A percentile compares a stretch with the other conserved stretches of the same genome.
These are phyloP conservation scores for Sarocladium strictum DNA, from an alignment of 2,329 filamentous ascomycete genomes.

Conservation along the genomic window DNA sequence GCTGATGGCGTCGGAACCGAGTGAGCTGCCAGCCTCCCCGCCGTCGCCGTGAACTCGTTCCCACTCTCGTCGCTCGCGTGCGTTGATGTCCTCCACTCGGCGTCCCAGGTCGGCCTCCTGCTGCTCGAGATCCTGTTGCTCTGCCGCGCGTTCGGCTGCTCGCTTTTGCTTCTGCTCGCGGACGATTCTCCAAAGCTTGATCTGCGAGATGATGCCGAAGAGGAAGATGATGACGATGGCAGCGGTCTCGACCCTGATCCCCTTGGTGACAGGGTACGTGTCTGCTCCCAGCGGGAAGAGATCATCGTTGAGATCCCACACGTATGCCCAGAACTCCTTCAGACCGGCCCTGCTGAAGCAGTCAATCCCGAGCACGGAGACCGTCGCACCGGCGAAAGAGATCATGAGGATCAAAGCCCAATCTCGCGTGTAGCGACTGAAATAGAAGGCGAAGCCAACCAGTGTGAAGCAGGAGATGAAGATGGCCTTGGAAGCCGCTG, in stretches of 20 bases:
- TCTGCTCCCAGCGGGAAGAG: constrained; percentile 71
- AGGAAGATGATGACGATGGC: constrained; percentile 68
- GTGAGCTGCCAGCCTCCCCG: constrained; percentile 32
- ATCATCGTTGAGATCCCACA: constrained; percentile 76
- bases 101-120: constrained; percentile 68
- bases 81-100: constrained; percentile 56
- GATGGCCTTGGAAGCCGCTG: constrained; percentile 57
- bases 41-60: constrained; percentile 70
- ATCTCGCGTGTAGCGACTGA: constrained; percentile 69
- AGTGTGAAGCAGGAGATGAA: constrained; percentile 71
- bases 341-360: constrained; percentile 84
- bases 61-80: constrained; percentile 63
- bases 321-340: constrained; percentile 94
- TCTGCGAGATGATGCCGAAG: constrained; percentile 74
- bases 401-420: constrained; percentile 73
- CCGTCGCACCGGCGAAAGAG: constrained; percentile 76
- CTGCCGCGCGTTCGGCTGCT: constrained; percentile 43
- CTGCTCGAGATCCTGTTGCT: constrained; percentile 47
- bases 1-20: constrained; percentile 44
- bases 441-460: constrained; percentile 66
- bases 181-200: constrained; percentile 80
- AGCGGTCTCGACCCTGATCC: constrained; percentile 80
- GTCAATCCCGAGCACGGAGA: constrained; percentile 77
- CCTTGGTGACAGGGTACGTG: constrained; percentile 80
- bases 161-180: constrained; percentile 53